phyloP scores from a whole-genome alignment of 2,329 filamentous ascomycete genomes.

The Orbilia quercus region DNA sequence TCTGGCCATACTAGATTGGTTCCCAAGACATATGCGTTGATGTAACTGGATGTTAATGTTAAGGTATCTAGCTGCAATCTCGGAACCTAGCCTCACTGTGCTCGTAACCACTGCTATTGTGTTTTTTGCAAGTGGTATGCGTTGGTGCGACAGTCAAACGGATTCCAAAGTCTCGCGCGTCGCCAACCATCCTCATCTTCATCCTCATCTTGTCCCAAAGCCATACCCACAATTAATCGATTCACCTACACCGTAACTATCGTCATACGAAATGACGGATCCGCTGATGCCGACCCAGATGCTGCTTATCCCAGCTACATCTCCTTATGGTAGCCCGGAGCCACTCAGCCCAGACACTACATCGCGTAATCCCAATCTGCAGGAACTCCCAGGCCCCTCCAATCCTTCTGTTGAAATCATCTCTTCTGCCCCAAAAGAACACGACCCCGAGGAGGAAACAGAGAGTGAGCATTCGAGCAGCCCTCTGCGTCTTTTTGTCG shows the following conservation, averaged over 20 bases:
- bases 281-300: slow-evolving; percentile 34
- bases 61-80: too few relatives aligned
- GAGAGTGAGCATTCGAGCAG: neutral
- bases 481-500: slow-evolving; percentile 9
- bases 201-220: neutral
- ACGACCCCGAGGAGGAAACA: slow-evolving; percentile 4
- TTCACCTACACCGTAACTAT: neutral
- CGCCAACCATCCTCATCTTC: too few relatives aligned
- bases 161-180: too few relatives aligned
- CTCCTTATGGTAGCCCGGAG: slow-evolving; percentile 52
- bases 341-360: slow-evolving; percentile 41
- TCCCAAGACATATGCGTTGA: too few relatives aligned
- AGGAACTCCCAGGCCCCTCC: slow-evolving; percentile 18
- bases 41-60: too few relatives aligned
- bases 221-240: neutral
- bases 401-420: slow-evolving; percentile 16
- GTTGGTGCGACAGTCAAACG: too few relatives aligned
- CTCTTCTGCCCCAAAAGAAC: slow-evolving; percentile 7
- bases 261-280: slow-evolving; percentile 23
- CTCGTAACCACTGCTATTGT: too few relatives aligned
- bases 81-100: too few relatives aligned
- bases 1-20: too few relatives aligned
- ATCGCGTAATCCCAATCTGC: neutral
- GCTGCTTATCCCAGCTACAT: slow-evolving; percentile 32
- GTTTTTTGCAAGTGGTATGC: too few relatives aligned